These are phyloP conservation scores for Moesziomyces aphidis DNA, from an alignment of 1,284 basidiomycete species.

Conservation along the genomic window DNA sequence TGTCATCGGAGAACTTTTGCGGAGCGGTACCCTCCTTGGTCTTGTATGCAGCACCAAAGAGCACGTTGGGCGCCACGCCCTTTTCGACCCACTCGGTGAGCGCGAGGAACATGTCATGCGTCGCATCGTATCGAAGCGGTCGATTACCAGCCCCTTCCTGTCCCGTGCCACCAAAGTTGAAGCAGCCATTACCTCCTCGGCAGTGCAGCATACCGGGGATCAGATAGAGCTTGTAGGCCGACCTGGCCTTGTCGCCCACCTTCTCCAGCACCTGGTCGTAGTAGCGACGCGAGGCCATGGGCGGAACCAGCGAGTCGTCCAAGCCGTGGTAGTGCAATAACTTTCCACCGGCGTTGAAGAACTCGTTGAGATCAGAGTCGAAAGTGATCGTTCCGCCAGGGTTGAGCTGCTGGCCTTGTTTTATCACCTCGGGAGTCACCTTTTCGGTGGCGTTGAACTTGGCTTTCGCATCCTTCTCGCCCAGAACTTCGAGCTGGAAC, in stretches of 20 bases:
- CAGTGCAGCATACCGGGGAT: conserved; percentile 71
- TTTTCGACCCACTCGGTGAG: conserved; percentile 70
- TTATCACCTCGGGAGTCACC: conserved; percentile 32
- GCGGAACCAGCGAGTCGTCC: conserved; percentile 68
- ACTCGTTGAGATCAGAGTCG: conserved; percentile 62
- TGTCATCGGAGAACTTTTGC: neutral
- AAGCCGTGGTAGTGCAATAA: conserved; percentile 67
- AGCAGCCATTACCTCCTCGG: conserved; percentile 50
- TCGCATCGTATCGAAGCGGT: conserved; percentile 49
- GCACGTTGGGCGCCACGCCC: conserved; percentile 66
- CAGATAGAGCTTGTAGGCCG: conserved; percentile 70
- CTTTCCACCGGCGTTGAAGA: conserved; percentile 63
- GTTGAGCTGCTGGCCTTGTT: conserved; percentile 24
- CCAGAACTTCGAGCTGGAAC: conserved; percentile 48
- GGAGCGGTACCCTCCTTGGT: conserved; percentile 7
- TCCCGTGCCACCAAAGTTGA: conserved; percentile 50
- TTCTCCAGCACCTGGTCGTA: conserved; percentile 66
- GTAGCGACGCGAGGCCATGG: conserved; percentile 67
- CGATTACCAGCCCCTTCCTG: conserved; percentile 37
- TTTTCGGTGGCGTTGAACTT: conserved; percentile 25
- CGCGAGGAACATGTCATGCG: conserved; percentile 69
- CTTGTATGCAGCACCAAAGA: conserved; percentile 64
- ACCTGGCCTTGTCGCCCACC: conserved; percentile 51
- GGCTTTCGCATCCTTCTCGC: conserved; percentile 13
- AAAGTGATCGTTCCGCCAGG: conserved; percentile 37